Percentiles rank a stretch among this genome's conserved stretches.
Conservation (phyloP, 805 yeast species). For the Naumovozyma baii region DNA sequence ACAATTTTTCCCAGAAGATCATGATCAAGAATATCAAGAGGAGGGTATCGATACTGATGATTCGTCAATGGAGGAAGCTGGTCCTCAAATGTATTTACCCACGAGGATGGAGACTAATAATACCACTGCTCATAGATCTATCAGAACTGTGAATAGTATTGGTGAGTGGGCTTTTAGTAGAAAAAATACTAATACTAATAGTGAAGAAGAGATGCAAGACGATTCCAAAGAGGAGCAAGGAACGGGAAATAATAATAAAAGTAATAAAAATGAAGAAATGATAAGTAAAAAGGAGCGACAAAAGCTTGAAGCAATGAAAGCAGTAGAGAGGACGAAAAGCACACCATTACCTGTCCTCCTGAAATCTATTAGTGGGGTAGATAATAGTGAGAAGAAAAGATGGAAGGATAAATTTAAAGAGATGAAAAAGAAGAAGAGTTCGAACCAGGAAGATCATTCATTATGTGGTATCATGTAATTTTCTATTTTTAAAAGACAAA, state of each 20-base stretch:
- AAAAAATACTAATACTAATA: constrained; percentile 10
- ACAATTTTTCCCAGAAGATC: constrained; percentile 6
- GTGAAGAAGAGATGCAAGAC: neutral
- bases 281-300: constrained; percentile 1
- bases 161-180: constrained; percentile 23
- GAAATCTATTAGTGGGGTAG: constrained; percentile 12
- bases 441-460: constrained; percentile 5
- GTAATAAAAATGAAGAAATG: neutral
- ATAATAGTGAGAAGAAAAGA: constrained; percentile 7
- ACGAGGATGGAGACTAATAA: constrained; percentile 18
- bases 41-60: constrained; percentile 1
- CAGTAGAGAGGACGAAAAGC: constrained; percentile 26
- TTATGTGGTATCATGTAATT: constrained; percentile 13
- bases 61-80: constrained; percentile 13
- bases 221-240: neutral
- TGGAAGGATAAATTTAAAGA: constrained; percentile 19
- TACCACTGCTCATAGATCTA: constrained; percentile 25
- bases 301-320: constrained; percentile 5
- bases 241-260: neutral
- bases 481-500: no score
- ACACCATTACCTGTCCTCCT: constrained; percentile 17
- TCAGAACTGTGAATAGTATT: constrained; percentile 23
- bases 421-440: constrained; percentile 10
- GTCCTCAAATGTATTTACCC: constrained; percentile 18
- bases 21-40: neutral